These are phyloP conservation scores for Prasinococcaceae sp. DNA, from an alignment of 139 green algal genomes.

Conservation along the genomic window DNA sequence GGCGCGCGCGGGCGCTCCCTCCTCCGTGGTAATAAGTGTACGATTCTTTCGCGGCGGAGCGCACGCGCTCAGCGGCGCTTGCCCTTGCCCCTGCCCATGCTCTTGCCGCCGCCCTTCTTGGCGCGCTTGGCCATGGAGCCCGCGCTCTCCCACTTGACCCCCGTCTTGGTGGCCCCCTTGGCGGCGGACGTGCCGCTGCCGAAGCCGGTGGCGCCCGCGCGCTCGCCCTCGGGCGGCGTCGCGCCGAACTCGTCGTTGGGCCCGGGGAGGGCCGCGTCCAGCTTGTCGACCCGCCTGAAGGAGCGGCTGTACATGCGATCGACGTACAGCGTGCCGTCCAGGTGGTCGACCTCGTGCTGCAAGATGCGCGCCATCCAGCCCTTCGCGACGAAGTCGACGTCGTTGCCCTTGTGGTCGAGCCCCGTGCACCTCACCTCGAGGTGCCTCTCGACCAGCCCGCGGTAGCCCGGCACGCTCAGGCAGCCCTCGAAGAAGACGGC, in stretches of 20 bases:
- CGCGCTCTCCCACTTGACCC: too few relatives aligned
- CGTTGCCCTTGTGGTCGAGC: constrained; percentile 10
- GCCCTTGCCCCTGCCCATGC: too few relatives aligned
- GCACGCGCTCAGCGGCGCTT: too few relatives aligned
- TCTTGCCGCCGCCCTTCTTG: too few relatives aligned
- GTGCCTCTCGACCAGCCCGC: constrained; percentile 18
- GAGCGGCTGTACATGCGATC: constrained; percentile 22
- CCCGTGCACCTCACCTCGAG: constrained; percentile 15
- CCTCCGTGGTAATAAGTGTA: too few relatives aligned
- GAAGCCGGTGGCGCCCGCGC: too few relatives aligned
- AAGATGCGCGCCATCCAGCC: constrained; percentile 27
- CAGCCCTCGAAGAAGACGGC: constrained; percentile 27
- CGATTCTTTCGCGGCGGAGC: too few relatives aligned
- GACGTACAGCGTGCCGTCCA: constrained; percentile 24
- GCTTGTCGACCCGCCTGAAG: constrained; percentile 14
- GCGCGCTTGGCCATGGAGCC: too few relatives aligned
- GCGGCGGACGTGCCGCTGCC: too few relatives aligned
- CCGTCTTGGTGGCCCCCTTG: too few relatives aligned
- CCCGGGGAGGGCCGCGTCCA: constrained; percentile 8
- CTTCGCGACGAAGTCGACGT: constrained; percentile 4
- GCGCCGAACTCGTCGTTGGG: constrained; percentile 1
- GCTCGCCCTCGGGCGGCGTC: neutral
- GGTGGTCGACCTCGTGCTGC: constrained; percentile 30
- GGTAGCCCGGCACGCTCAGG: constrained; percentile 23
- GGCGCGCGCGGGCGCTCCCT: too few relatives aligned